Evolutionary conservation across 148 eudicot genomes (phyloP).

Genomic region (Camellia japonica): DNA sequence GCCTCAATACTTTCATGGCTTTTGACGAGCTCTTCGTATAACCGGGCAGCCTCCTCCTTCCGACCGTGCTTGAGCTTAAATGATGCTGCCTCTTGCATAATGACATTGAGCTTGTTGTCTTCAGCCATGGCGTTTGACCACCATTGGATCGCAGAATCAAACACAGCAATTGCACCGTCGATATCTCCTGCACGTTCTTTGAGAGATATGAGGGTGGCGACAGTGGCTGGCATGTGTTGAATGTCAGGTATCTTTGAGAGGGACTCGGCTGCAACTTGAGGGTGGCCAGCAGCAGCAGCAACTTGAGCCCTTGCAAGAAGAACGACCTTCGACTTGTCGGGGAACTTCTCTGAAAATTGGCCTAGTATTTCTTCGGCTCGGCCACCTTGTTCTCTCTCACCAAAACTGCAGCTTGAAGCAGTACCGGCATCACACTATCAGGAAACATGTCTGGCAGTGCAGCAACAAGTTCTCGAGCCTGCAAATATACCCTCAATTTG

Average conservation of each 20-base stretch:
- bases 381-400: no score
- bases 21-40: constrained; percentile 73
- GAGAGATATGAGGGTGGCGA: no score
- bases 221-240: constrained; percentile 76
- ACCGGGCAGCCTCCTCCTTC: constrained; percentile 65
- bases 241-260: constrained; percentile 67
- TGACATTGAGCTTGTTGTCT: constrained; percentile 10
- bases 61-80: constrained; percentile 85
- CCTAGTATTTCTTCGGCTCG: no score
- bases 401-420: no score
- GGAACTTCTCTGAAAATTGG: no score
- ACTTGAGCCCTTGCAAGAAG: constrained; percentile 81
- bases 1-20: constrained; percentile 64
- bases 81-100: constrained; percentile 79
- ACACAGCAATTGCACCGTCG: no score
- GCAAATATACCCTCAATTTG: neutral
- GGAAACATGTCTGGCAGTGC: constrained; percentile 70
- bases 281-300: constrained; percentile 85
- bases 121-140: no score
- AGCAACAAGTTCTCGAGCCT: constrained; percentile 83
- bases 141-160: no score
- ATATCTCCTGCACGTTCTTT: no score
- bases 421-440: constrained; percentile 24
- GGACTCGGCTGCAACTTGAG: constrained; percentile 79
- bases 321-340: neutral